A percentile compares a stretch with the other conserved stretches of the same genome.
Evolutionary conservation across 495 filamentous ascomycete species (phyloP).

Genomic region (Xylaria palmicola): DNA sequence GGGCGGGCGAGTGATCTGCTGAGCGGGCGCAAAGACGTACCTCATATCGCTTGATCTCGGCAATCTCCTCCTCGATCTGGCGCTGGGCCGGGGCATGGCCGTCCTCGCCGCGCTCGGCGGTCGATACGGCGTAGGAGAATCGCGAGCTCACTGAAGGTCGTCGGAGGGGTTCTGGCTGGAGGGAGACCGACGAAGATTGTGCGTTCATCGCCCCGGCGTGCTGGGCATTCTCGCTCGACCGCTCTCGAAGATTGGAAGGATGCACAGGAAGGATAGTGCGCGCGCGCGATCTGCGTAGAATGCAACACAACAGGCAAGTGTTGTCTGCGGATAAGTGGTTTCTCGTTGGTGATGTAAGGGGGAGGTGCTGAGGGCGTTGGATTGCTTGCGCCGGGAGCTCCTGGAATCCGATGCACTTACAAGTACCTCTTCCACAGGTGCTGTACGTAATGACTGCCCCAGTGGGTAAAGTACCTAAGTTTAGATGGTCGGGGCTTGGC

Average conservation of each 20-base stretch:
- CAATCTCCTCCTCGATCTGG: slow-evolving; percentile 90
- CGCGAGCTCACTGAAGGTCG: slow-evolving; percentile 66
- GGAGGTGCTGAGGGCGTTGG: not conserved
- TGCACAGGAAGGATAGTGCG: not conserved
- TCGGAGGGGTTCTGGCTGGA: slow-evolving; percentile 42
- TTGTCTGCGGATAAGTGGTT: not conserved
- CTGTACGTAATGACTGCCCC: not conserved
- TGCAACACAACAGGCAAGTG: not conserved
- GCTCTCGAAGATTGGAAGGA: not conserved
- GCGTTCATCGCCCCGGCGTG: slow-evolving; percentile 17
- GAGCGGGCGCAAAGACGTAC: slow-evolving; percentile 35
- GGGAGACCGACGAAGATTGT: slow-evolving; percentile 55
- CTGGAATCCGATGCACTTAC: not conserved
- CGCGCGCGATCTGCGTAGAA: not conserved
- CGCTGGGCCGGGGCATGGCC: slow-evolving; percentile 47
- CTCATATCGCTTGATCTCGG: slow-evolving; percentile 96
- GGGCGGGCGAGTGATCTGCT: slow-evolving; percentile 1
- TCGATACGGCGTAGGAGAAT: slow-evolving; percentile 68
- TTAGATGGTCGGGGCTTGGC: not conserved
- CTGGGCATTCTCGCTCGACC: slow-evolving; percentile 6
- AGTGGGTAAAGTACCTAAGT: not conserved
- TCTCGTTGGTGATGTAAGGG: not conserved
- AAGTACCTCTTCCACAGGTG: not conserved
- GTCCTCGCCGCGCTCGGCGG: slow-evolving; percentile 58
- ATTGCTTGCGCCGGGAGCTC: slow-evolving; percentile 2